phyloP scores from a whole-genome alignment of 2,329 filamentous ascomycete species.

The Hirsutella thompsonii region DNA sequence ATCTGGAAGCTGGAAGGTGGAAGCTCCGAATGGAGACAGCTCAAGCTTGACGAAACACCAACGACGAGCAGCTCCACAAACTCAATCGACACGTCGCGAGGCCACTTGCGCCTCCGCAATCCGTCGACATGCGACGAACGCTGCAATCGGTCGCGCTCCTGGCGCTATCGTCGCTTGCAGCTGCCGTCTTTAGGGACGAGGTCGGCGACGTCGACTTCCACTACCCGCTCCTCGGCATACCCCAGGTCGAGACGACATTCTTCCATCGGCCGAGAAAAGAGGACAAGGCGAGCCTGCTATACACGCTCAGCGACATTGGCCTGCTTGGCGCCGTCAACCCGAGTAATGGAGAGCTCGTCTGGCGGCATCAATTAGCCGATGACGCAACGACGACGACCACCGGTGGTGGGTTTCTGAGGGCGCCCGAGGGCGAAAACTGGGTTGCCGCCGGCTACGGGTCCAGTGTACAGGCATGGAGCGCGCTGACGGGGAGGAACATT shows the following conservation, averaged over 20 bases:
- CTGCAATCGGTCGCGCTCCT: slow-evolving; percentile 22
- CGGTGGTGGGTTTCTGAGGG: slow-evolving; percentile 44
- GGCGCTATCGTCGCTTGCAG: slow-evolving; percentile 27
- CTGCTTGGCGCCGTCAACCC: slow-evolving; percentile 84
- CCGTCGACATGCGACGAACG: slow-evolving; percentile 20
- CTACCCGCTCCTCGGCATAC: slow-evolving; percentile 74
- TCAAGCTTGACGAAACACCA: background rate
- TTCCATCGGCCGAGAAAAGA: slow-evolving; percentile 77
- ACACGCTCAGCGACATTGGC: slow-evolving; percentile 75
- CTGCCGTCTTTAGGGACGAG: slow-evolving; percentile 77
- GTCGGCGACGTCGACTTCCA: slow-evolving; percentile 89
- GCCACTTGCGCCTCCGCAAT: background rate
- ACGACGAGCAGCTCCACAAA: background rate
- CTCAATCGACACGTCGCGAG: background rate
- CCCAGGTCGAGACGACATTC: slow-evolving; percentile 75
- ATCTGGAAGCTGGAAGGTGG: too few relatives aligned
- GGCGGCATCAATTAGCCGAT: slow-evolving; percentile 64
- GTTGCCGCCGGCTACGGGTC: slow-evolving; percentile 61
- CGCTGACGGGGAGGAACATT: slow-evolving; percentile 61
- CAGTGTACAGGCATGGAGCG: slow-evolving; percentile 70
- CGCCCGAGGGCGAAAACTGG: slow-evolving; percentile 68
- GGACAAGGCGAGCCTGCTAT: slow-evolving; percentile 80
- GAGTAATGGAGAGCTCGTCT: slow-evolving; percentile 69
- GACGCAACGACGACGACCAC: slow-evolving; percentile 30
- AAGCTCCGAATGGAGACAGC: background rate